These are phyloP conservation scores for Lobosporangium transversale DNA, from an alignment of 192 early-diverging fungal genomes.

Conservation along the genomic window DNA sequence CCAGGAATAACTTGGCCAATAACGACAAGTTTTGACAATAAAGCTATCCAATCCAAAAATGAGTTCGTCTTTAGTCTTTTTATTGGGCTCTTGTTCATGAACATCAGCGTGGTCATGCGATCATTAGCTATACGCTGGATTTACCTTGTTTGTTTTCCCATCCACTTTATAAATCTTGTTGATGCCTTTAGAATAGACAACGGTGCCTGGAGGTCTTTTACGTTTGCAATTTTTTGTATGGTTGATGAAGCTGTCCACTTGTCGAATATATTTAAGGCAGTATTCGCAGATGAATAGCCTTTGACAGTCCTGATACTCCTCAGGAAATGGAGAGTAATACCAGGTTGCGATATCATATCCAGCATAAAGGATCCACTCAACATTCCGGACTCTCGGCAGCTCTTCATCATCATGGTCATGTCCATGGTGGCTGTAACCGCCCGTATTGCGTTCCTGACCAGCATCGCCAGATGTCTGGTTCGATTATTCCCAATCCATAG, in stretches of 20 bases:
- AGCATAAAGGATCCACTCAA: constrained; percentile 75
- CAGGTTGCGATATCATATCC: constrained; percentile 88
- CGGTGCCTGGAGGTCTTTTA: constrained; percentile 77
- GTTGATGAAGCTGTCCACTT: constrained; percentile 57
- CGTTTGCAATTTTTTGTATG: constrained; percentile 66
- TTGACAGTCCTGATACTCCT: constrained; percentile 78
- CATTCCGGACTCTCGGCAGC: constrained; percentile 47
- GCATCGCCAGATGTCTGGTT: constrained; percentile 15
- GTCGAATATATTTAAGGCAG: constrained; percentile 95
- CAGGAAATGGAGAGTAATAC: constrained; percentile 96
- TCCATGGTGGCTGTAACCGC: constrained; percentile 1
- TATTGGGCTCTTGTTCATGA: too few relatives aligned
- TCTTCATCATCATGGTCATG: constrained; percentile 45
- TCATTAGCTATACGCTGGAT: too few relatives aligned
- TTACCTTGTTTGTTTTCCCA: constrained; percentile 84
- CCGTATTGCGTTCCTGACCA: not conserved
- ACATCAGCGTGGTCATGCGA: too few relatives aligned
- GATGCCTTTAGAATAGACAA: constrained; percentile 80
- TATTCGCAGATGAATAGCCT: constrained; percentile 89
- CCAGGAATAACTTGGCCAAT: constrained; percentile 93
- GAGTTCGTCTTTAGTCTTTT: too few relatives aligned
- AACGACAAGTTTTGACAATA: constrained; percentile 97
- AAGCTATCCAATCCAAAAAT: constrained; percentile 68
- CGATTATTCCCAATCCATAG: too few relatives aligned
- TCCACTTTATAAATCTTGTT: constrained; percentile 86